Conservation (phyloP, 2,329 filamentous ascomycete genomes). For the Aaosphaeria arxii region DNA sequence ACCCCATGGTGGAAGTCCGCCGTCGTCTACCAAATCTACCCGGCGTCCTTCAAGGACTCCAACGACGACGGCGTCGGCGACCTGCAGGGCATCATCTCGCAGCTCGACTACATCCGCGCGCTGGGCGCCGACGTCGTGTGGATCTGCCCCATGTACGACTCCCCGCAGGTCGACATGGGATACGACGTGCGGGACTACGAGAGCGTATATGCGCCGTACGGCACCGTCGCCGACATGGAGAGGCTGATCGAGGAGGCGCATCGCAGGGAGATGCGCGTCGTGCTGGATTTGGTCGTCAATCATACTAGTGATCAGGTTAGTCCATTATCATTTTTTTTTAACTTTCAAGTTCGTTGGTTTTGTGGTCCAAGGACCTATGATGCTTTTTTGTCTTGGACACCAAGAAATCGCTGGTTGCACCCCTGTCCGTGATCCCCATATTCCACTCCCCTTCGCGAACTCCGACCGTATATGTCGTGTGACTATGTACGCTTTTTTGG, state of each 20-base stretch:
- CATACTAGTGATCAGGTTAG: slow-evolving; percentile 37
- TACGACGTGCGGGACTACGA: slow-evolving; percentile 41
- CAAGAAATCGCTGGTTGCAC: background rate
- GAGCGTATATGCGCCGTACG: slow-evolving; percentile 38
- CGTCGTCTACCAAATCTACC: slow-evolving; percentile 61
- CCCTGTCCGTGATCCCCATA: too few relatives aligned
- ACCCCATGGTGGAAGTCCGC: slow-evolving; percentile 58
- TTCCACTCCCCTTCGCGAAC: too few relatives aligned
- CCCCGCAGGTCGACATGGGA: slow-evolving; percentile 46
- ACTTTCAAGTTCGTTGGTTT: too few relatives aligned
- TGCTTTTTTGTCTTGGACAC: background rate
- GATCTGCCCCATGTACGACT: slow-evolving; percentile 42
- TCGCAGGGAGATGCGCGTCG: slow-evolving; percentile 34
- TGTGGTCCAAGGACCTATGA: too few relatives aligned
- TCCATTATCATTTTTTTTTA: background rate
- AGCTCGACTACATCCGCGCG: slow-evolving; percentile 54
- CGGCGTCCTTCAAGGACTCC: slow-evolving; percentile 60
- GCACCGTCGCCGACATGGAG: slow-evolving; percentile 40
- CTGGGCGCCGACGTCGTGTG: slow-evolving; percentile 42
- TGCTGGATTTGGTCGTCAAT: slow-evolving; percentile 41
- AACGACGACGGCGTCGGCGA: slow-evolving; percentile 57
- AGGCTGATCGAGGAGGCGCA: slow-evolving; percentile 34
- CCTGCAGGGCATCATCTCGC: slow-evolving; percentile 56
- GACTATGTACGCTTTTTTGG: too few relatives aligned
- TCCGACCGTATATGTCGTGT: too few relatives aligned